Conservation (phyloP, 2,329 filamentous ascomycete species). For the Podosphaera aphanis region DNA sequence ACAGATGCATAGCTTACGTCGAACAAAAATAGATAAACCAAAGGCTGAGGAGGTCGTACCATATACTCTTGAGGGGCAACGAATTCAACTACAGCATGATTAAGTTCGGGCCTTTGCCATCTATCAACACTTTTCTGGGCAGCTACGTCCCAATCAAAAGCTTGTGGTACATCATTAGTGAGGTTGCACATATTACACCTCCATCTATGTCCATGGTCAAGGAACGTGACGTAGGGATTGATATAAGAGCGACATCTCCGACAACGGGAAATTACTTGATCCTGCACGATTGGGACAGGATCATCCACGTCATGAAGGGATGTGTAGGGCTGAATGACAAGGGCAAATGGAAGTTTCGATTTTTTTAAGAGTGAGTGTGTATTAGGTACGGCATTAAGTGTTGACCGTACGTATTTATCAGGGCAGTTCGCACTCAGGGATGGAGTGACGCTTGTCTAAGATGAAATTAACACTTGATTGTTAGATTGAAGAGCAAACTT, state of each 20-base stretch:
- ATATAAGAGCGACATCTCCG: slow-evolving; percentile 91
- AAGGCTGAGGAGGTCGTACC: slow-evolving; percentile 85
- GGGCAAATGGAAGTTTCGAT: slow-evolving; percentile 80
- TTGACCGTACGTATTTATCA: slow-evolving; percentile 84
- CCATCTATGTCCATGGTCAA: slow-evolving; percentile 94
- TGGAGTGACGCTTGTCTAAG: slow-evolving; percentile 65
- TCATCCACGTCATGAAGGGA: slow-evolving; percentile 86
- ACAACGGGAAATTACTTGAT: slow-evolving; percentile 93
- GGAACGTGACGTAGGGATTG: slow-evolving; percentile 88
- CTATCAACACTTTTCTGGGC: slow-evolving; percentile 78
- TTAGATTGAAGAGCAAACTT: not conserved
- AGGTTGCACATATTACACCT: slow-evolving; percentile 99
- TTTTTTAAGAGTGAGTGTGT: slow-evolving; percentile 88
- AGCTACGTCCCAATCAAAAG: slow-evolving; percentile 92
- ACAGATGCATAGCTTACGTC: slow-evolving; percentile 84
- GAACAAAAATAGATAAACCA: slow-evolving; percentile 88
- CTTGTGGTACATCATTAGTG: slow-evolving; percentile 96
- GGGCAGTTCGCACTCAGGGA: slow-evolving; percentile 81
- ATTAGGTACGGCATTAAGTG: slow-evolving; percentile 78
- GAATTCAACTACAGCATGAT: slow-evolving; percentile 92
- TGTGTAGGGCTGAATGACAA: slow-evolving; percentile 89
- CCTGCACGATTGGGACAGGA: slow-evolving; percentile 70
- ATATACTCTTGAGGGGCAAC: slow-evolving; percentile 98
- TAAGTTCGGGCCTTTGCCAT: slow-evolving; percentile 79
- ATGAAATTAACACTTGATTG: slow-evolving; percentile 18